Conservation (phyloP, 768 basidiomycete genomes). For the Trametes cubensis region DNA sequence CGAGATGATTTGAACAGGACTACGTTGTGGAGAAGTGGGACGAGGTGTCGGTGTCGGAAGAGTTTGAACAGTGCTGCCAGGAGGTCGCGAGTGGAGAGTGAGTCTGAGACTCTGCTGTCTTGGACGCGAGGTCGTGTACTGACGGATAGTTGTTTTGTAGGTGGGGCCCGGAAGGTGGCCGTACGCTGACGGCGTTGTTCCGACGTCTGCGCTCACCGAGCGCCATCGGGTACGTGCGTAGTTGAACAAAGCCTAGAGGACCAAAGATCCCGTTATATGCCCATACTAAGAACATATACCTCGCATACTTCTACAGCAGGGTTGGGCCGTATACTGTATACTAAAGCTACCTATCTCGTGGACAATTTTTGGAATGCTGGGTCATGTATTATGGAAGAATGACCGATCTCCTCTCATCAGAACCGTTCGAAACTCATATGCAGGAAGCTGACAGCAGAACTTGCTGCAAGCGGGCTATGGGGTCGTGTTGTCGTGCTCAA, state of each 20-base stretch:
- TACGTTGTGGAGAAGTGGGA: conserved; percentile 80
- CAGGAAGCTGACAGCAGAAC: too few species aligned
- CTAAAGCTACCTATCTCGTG: too few species aligned
- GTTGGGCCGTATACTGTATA: too few species aligned
- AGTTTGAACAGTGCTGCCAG: conserved; percentile 70
- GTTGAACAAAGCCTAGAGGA: too few species aligned
- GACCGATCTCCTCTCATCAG: too few species aligned
- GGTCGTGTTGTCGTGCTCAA: not conserved
- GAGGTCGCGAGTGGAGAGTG: conserved; percentile 78
- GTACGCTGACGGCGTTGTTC: conserved; percentile 67
- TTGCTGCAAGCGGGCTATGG: not conserved
- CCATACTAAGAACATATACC: too few species aligned
- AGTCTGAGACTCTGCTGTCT: conserved; percentile 33
- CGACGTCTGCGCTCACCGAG: conserved; percentile 65
- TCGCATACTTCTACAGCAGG: too few species aligned
- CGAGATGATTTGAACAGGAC: conserved; percentile 44
- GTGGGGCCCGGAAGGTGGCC: conserved; percentile 74
- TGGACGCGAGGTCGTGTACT: conserved; percentile 1
- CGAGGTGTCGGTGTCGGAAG: conserved; percentile 61
- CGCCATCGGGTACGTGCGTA: conserved; percentile 29
- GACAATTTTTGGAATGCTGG: too few species aligned
- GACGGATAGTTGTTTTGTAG: conserved; percentile 36
- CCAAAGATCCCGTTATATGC: too few species aligned
- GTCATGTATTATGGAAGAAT: too few species aligned
- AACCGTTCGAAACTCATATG: too few species aligned